These are phyloP conservation scores for Pseudocercospora macadamiae DNA, from an alignment of 2,329 filamentous ascomycete species.

Conservation along the genomic window DNA sequence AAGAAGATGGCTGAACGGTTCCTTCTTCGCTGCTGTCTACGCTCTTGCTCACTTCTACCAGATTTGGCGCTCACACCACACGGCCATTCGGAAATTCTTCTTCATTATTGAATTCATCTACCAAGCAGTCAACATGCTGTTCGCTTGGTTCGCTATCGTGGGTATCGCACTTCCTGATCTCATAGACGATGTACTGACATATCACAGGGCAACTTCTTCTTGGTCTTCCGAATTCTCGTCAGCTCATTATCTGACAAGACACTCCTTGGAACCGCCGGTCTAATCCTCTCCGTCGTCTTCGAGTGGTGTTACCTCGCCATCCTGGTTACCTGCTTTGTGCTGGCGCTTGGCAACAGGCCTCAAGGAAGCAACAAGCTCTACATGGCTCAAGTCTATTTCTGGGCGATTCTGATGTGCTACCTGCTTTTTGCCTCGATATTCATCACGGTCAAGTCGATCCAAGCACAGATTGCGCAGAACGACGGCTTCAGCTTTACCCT, in stretches of 20 bases:
- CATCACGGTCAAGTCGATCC: slow-evolving; percentile 86
- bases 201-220: slow-evolving; percentile 83
- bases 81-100: slow-evolving; percentile 80
- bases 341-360: slow-evolving; percentile 91
- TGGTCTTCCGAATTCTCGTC: slow-evolving; percentile 96
- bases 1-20: slow-evolving; percentile 95
- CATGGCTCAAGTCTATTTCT: slow-evolving; percentile 97
- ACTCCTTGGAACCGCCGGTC: slow-evolving; percentile 76
- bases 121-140: slow-evolving; percentile 95
- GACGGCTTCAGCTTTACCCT: slow-evolving; percentile 69
- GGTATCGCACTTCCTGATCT: slow-evolving; percentile 29
- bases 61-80: slow-evolving; percentile 92
- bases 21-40: slow-evolving; percentile 97
- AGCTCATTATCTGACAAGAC: slow-evolving; percentile 72
- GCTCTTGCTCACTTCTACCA: slow-evolving; percentile 94
- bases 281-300: slow-evolving; percentile 84
- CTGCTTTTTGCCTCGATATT: slow-evolving; percentile 93
- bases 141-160: slow-evolving; percentile 95
- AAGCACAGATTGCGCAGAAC: slow-evolving; percentile 64
- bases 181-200: not conserved
- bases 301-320: slow-evolving; percentile 95
- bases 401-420: slow-evolving; percentile 94
- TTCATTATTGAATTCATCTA: slow-evolving; percentile 93
- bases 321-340: slow-evolving; percentile 90
- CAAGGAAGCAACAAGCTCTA: slow-evolving; percentile 93